Percentiles rank a stretch among this genome's conserved stretches.
Evolutionary conservation across 1,139 yeast genomes (phyloP).

Genomic region (Geotrichum candidum): DNA sequence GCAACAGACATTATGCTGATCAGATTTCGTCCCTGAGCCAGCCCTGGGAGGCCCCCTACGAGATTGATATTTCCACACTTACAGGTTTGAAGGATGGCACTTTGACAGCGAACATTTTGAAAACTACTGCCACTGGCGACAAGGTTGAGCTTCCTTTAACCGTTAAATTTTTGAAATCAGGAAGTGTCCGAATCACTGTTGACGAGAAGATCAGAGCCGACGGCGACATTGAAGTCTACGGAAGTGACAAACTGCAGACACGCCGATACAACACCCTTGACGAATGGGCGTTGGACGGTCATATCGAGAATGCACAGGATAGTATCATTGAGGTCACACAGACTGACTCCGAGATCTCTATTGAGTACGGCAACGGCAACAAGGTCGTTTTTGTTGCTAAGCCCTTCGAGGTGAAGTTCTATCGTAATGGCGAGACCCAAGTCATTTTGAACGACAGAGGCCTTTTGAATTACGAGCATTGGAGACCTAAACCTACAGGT

Average conservation of each 20-base stretch:
- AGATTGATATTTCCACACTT: constrained; percentile 44
- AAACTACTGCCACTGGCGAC: constrained; percentile 9
- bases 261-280: constrained; percentile 57
- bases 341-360: constrained; percentile 18
- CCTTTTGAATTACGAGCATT: constrained; percentile 74
- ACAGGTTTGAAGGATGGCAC: constrained; percentile 24
- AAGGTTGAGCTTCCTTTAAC: constrained; percentile 47
- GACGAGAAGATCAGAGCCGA: constrained; percentile 52
- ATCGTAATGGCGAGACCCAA: constrained; percentile 42
- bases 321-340: constrained; percentile 11
- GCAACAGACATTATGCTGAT: constrained; percentile 69
- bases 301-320: constrained; percentile 21
- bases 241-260: constrained; percentile 24
- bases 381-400: constrained; percentile 40
- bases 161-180: constrained; percentile 50
- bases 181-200: constrained; percentile 52
- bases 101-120: constrained; percentile 43
- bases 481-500: constrained; percentile 41
- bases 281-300: constrained; percentile 50
- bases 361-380: constrained; percentile 41
- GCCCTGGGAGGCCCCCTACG: constrained; percentile 46
- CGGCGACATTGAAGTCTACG: constrained; percentile 31
- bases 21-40: constrained; percentile 33
- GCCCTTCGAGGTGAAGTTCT: constrained; percentile 52
- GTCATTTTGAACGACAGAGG: constrained; percentile 62